Evolutionary conservation across 139 green algal genomes (phyloP), one percentile per base, ranked within the genome.

Genomic region (Yamagishiella unicocca): DNA sequence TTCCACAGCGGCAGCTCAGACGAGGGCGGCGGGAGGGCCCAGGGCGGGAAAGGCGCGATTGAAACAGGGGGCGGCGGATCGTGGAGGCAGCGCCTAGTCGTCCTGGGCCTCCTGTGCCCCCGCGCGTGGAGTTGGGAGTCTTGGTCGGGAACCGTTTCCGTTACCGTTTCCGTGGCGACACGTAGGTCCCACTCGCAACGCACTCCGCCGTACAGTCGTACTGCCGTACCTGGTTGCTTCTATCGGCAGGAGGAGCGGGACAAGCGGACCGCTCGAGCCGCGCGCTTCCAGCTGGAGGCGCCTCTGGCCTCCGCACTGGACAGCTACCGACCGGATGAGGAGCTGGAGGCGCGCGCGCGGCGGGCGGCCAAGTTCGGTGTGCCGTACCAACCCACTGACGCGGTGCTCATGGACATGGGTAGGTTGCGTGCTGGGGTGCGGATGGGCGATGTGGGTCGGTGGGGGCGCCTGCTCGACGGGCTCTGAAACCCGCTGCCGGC

Each of bases 401-500:
- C 90, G 2, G 95, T 91, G 4, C 87, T 96, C 10, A 94, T 95
- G 93, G 91, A 96, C 38, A 92, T 92, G 58, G 94, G 94, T 95
- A 84, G 25, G 90, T 35, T 31, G 70, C 24, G 72, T 64, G 72
- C 72, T 33, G 70, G 70, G 70, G 66, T 74, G 45, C 45, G 66
- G 10, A 17, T 58, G 17, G 12, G 58, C 17, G 58, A n/a, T n/a
- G 58, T 6, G 58, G 58, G 6, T 42, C n/a, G 43, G 73, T 38
- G 17, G 67, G 27, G 33, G 75, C n/a, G 3, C 33, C 38, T 37
- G 70, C 6, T 12, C 5, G 35, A 5, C 27, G 33, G 35, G 35
- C 17, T n/a, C 5, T 50, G 67, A 2, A 33, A 68, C 61, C 61
- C 61, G 61, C 7, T 68, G 22, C 22, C 61, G 7, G 50, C 17